A percentile compares a stretch with the other conserved stretches of the same genome.
phyloP scores from a whole-genome alignment of 225 moss, liverwort and hornwort genomes.

The Neckera pumila region DNA sequence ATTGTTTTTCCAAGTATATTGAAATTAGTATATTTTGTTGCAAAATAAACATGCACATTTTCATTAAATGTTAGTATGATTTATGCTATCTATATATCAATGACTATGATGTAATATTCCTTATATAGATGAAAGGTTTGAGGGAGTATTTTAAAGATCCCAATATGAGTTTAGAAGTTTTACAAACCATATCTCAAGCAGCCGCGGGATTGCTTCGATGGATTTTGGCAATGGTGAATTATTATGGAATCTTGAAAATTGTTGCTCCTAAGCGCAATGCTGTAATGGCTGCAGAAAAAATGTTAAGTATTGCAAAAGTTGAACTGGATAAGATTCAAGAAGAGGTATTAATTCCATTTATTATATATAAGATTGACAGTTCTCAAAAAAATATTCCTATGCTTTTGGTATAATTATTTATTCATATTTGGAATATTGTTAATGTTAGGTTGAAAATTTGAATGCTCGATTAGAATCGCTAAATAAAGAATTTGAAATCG shows the following conservation, averaged over 20 bases:
- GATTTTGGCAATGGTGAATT: conserved; percentile 96
- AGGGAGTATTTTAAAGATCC: conserved; percentile 80
- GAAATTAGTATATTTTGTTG: background rate
- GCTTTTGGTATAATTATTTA: background rate
- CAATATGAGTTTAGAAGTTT: conserved; percentile 59
- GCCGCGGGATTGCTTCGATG: conserved; percentile 71
- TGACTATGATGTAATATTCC: background rate
- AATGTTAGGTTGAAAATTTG: conserved; percentile 38
- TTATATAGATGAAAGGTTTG: conserved; percentile 53
- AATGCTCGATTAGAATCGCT: conserved; percentile 45
- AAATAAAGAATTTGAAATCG: conserved; percentile 54
- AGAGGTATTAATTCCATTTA: conserved; percentile 20
- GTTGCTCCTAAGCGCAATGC: conserved; percentile 77
- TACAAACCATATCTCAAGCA: conserved; percentile 57
- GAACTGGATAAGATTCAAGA: conserved; percentile 59
- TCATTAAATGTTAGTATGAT: background rate
- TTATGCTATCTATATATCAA: background rate
- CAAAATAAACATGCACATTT: no score
- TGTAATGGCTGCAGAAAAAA: conserved; percentile 62
- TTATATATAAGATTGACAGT: no score
- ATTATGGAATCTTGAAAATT: conserved; percentile 58
- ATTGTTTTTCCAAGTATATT: background rate
- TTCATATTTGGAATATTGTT: background rate
- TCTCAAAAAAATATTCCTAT: background rate
- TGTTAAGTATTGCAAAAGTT: conserved; percentile 46